Evolutionary conservation across 805 yeast species (phyloP).

Genomic region (Hanseniaspora singularis): DNA sequence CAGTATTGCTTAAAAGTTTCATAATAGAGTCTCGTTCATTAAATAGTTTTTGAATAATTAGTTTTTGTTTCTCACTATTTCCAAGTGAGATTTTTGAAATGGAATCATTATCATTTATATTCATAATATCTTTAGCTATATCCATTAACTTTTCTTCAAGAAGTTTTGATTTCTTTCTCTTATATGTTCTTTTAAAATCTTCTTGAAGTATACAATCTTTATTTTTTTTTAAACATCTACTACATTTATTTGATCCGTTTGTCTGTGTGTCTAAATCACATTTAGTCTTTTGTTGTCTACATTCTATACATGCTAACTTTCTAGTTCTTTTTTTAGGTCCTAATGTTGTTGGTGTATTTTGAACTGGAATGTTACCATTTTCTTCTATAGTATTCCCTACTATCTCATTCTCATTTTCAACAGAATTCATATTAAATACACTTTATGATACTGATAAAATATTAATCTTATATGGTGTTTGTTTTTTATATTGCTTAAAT

Average conservation of each 20-base stretch:
- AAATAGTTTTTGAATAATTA: conserved; percentile 6
- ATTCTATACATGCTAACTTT: conserved; percentile 84
- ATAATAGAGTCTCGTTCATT: conserved; percentile 12
- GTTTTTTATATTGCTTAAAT: too few relatives aligned
- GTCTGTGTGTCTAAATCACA: conserved; percentile 73
- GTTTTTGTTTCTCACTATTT: conserved; percentile 1
- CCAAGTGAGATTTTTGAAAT: neutral
- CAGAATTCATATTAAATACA: too few relatives aligned
- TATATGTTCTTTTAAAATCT: conserved; percentile 80
- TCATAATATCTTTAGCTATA: conserved; percentile 11
- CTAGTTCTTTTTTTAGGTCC: conserved; percentile 30
- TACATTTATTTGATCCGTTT: conserved; percentile 57
- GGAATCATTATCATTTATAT: neutral
- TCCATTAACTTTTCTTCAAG: conserved; percentile 70
- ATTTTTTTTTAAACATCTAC: conserved; percentile 63
- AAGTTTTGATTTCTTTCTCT: conserved; percentile 71
- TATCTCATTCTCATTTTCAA: too few relatives aligned
- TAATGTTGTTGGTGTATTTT: too few relatives aligned
- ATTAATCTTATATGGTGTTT: too few relatives aligned
- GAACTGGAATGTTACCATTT: neutral
- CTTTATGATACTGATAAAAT: too few relatives aligned
- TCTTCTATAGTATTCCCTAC: too few relatives aligned
- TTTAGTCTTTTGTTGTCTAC: conserved; percentile 86
- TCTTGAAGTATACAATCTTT: conserved; percentile 61
- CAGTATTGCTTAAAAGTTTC: conserved; percentile 10